Evolutionary conservation across 2,329 filamentous ascomycete species (phyloP).

Genomic region (Calonectria honghensis): DNA sequence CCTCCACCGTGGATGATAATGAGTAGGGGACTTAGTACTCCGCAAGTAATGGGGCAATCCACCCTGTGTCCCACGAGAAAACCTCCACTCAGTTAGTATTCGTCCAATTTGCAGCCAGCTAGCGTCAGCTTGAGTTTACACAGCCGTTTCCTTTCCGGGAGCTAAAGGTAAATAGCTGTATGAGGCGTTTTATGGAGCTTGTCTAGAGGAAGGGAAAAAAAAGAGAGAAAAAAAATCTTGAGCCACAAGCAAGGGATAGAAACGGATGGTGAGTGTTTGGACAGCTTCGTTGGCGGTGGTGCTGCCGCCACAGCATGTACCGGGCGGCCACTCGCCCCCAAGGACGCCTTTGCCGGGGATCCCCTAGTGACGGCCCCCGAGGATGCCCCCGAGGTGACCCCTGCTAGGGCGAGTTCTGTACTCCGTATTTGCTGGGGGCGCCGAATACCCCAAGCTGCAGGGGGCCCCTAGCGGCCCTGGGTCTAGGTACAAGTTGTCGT

Average conservation of each 20-base stretch:
- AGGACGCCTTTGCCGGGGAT: conserved; percentile 37
- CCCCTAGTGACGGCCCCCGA: conserved; percentile 34
- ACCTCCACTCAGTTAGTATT: conserved; percentile 23
- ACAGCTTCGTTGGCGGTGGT: conserved; percentile 26
- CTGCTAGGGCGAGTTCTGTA: conserved; percentile 23
- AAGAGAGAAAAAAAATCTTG: conserved; percentile 4
- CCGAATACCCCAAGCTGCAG: conserved; percentile 40
- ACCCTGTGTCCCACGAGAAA: conserved; percentile 26
- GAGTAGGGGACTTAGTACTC: conserved; percentile 16
- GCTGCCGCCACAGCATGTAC: conserved; percentile 34
- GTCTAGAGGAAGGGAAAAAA: not conserved
- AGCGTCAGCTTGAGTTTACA: conserved; percentile 26
- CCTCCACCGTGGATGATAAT: conserved; percentile 6
- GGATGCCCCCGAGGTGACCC: conserved; percentile 35
- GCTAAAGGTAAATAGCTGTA: conserved; percentile 11
- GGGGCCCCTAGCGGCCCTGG: conserved; percentile 26
- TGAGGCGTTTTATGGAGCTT: conserved; percentile 6
- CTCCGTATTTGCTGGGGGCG: conserved; percentile 32
- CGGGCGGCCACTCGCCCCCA: conserved; percentile 37
- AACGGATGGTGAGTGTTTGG: not conserved
- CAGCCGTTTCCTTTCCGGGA: conserved; percentile 21
- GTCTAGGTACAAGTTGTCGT: conserved; percentile 15
- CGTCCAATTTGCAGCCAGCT: conserved; percentile 23
- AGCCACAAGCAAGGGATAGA: conserved; percentile 17
- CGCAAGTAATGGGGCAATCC: conserved; percentile 26